Percentiles rank a stretch among this genome's conserved stretches.
Conservation (phyloP, 2,329 filamentous ascomycete species). For the Pyricularia grisea region DNA sequence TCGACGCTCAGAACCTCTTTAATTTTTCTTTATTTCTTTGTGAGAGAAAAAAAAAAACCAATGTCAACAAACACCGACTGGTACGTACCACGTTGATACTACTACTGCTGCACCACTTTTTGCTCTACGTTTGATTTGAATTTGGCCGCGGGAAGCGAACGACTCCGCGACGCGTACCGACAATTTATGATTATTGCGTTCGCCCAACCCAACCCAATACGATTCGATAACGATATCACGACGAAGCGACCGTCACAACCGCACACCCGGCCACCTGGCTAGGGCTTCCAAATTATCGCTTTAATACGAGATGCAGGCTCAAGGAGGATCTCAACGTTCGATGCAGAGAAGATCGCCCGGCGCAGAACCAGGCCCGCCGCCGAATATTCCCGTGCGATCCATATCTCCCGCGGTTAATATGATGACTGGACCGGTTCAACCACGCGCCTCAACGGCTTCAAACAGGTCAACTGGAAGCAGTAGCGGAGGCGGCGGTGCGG, state of each 20-base stretch:
- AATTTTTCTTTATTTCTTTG: not conserved
- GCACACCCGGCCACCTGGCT: not conserved
- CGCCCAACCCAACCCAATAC: not conserved
- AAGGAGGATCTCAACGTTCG: conserved; percentile 40
- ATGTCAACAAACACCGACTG: not conserved
- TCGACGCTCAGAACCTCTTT: not conserved
- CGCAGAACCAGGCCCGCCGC: conserved; percentile 48
- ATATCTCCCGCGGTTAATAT: conserved; percentile 51
- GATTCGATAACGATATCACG: not conserved
- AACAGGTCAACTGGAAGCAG: conserved; percentile 37
- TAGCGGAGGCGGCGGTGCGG: conserved; percentile 23
- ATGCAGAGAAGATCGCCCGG: conserved; percentile 56
- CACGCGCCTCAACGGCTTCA: conserved; percentile 58
- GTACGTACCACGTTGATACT: not conserved
- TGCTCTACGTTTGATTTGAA: not conserved
- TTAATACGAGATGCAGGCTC: conserved; percentile 35
- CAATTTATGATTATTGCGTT: not conserved
- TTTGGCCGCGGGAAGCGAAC: not conserved
- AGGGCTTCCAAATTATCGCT: not conserved
- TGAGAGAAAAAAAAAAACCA: not conserved
- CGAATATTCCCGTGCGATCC: conserved; percentile 43
- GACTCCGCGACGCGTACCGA: not conserved
- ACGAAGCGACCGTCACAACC: not conserved
- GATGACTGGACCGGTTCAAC: conserved; percentile 28
- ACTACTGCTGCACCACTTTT: not conserved